These are phyloP conservation scores for Russula foetens DNA, from an alignment of 768 basidiomycete species.

Conservation along the genomic window DNA sequence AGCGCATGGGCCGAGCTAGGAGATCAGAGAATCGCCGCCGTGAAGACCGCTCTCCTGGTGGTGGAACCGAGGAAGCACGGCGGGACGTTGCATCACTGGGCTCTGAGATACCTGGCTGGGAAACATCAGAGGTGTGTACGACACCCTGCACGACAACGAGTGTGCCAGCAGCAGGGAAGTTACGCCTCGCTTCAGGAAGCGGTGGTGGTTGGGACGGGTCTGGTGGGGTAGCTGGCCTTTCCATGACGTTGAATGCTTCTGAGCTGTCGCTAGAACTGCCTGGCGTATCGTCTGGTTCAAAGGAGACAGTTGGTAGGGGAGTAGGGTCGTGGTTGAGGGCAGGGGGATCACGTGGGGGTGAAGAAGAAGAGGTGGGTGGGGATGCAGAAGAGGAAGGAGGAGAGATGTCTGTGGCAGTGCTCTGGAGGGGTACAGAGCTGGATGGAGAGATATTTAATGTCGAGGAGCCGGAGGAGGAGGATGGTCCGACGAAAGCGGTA, in stretches of 20 bases:
- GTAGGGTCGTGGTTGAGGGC: constrained; percentile 15
- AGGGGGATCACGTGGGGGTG: constrained; percentile 12
- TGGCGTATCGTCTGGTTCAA: neutral
- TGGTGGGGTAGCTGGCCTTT: constrained; percentile 12
- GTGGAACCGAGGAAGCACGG: constrained; percentile 4
- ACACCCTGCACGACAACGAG: constrained; percentile 80
- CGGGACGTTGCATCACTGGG: constrained; percentile 6
- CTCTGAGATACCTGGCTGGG: constrained; percentile 23
- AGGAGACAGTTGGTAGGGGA: neutral
- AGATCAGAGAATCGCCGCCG: constrained; percentile 13
- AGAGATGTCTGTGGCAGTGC: constrained; percentile 4
- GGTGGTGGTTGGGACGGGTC: constrained; percentile 23
- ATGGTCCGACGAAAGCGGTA: neutral
- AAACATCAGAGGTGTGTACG: constrained; percentile 66
- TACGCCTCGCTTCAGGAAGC: constrained; percentile 27
- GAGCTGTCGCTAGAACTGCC: neutral
- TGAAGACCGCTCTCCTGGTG: constrained; percentile 2
- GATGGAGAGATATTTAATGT: neutral
- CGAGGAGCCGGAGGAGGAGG: constrained; percentile 9
- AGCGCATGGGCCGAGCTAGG: constrained; percentile 13
- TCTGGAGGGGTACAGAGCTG: neutral
- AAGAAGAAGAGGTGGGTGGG: neutral
- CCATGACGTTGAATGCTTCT: constrained; percentile 13
- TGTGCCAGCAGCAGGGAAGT: constrained; percentile 68
- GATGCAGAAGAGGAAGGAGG: neutral